phyloP scores from a whole-genome alignment of 805 yeast genomes.

The Cyberlindnera mycetangii region DNA sequence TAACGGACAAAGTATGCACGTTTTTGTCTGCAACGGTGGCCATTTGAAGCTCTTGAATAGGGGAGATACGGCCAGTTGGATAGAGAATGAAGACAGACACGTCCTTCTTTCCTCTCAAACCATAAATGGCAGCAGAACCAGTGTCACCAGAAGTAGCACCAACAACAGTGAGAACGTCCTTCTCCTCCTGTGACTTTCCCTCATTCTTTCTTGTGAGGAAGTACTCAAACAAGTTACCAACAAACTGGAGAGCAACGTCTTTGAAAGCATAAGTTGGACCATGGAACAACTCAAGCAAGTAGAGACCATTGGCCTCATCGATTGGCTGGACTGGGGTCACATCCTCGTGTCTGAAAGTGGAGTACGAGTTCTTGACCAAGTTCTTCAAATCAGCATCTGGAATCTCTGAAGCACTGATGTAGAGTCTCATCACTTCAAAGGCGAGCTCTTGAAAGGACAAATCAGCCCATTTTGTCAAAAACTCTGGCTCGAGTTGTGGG shows the following conservation, averaged over 20 bases:
- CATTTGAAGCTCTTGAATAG: conserved; percentile 98
- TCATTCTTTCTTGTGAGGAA: conserved; percentile 75
- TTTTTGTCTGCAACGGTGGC: conserved; percentile 90
- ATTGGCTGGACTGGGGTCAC: conserved; percentile 80
- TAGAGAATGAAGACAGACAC: conserved; percentile 95
- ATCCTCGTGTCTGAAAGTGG: conserved; percentile 85
- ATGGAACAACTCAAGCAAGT: conserved; percentile 89
- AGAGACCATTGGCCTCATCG: conserved; percentile 54
- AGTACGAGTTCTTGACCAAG: conserved; percentile 70
- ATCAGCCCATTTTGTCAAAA: conserved; percentile 65
- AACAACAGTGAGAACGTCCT: conserved; percentile 88
- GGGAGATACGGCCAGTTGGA: conserved; percentile 97
- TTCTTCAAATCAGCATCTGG: conserved; percentile 61
- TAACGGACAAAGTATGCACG: conserved; percentile 92
- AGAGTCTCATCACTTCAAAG: conserved; percentile 76
- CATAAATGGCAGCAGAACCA: conserved; percentile 98
- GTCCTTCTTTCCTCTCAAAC: conserved; percentile 93
- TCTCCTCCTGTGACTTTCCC: conserved; percentile 47
- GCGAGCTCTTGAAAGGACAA: conserved; percentile 85
- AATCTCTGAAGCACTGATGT: conserved; percentile 71
- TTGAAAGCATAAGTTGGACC: conserved; percentile 99
- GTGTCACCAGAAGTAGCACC: conserved; percentile 99
- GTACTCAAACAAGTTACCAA: conserved; percentile 94
- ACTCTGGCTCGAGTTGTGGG: conserved; percentile 57
- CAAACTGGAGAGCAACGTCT: conserved; percentile 97